Evolutionary conservation across 148 eudicot species (phyloP), one percentile per base, ranked within the genome.

Genomic region (Chenopodium berlandieri): DNA sequence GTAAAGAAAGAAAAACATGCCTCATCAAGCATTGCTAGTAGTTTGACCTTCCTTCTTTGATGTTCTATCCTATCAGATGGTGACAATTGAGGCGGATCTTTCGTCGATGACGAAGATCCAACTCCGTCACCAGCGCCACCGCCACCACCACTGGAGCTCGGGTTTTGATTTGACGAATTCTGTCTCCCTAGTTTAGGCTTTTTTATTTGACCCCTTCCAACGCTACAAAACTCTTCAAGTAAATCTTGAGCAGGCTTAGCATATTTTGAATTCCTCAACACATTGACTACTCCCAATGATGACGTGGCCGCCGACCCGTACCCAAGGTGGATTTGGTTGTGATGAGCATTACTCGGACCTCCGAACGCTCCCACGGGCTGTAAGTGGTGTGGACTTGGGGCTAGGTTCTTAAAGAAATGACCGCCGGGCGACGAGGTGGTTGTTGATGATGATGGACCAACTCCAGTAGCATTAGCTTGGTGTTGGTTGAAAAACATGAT

Each of bases 1-100:
- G n/a, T 77, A 79, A 77, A 60, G 71, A 63, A 70, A 13, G 47
- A 69, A 20, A 32, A 60, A 81, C 92, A 85, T 92, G 85, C 98
- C 97, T 95, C 98, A 75, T 95, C 98, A 82, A 95, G 92, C 97
- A 95, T 93, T 65, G 96, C 80, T 81, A 95, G 58, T 37, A 95
- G 91, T 92, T 95, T 95, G 92, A 93, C 94, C 92, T 95, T 95
- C 80, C 98, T 87, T 70, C 98, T 91, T 81, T 95, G 98, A 73
- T 95, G 97, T 79, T 95, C 98, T 69, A 92, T 89, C 86, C 94
- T 92, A 68, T 95, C 98, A 9, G 93, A 77, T 10, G 98, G 88
- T 44, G 97, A 90, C 77, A 95, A 82, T 54, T 89, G 87, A 30
- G 91, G 90, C 7, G 78, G 76, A 83, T 91, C 98, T 75, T 92